A percentile compares a stretch with the other conserved stretches of the same genome.
Conservation (phyloP, 768 basidiomycete genomes). For the Boletus pseudopeckii region DNA sequence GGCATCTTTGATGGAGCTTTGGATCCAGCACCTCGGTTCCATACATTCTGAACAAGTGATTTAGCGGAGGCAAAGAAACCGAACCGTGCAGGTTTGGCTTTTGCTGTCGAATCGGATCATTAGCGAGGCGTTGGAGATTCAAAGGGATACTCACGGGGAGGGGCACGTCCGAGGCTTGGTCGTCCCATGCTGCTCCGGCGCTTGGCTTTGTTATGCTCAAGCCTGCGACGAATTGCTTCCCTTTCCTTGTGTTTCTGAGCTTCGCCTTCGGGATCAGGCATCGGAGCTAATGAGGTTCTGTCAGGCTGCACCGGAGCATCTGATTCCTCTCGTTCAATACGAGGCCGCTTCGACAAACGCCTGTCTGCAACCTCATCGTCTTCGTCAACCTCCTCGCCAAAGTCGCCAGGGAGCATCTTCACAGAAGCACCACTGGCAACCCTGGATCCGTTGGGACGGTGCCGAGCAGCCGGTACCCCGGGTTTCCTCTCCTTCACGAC, state of each 20-base stretch:
- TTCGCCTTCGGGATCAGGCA: conserved; percentile 26
- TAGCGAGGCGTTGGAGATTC: conserved; percentile 3
- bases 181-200: conserved; percentile 65
- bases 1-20: conserved; percentile 28
- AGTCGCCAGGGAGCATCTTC: conserved; percentile 51
- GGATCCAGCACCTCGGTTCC: conserved; percentile 52
- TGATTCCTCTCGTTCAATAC: conserved; percentile 33
- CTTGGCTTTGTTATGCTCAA: conserved; percentile 64
- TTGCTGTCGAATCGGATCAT: conserved; percentile 31
- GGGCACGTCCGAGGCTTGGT: conserved; percentile 39
- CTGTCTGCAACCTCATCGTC: conserved; percentile 38
- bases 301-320: conserved; percentile 26
- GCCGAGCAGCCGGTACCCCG: conserved; percentile 9
- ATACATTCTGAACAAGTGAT: conserved; percentile 67
- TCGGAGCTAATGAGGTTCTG: conserved; percentile 35
- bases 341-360: conserved; percentile 44
- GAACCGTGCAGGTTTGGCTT: conserved; percentile 48
- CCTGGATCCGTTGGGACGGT: conserved; percentile 25
- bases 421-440: conserved; percentile 24
- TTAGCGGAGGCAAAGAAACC: conserved; percentile 72
- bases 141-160: conserved; percentile 36
- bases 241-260: conserved; percentile 41
- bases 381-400: conserved; percentile 51
- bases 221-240: conserved; percentile 58
- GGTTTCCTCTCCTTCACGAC: conserved; percentile 33